Base-by-base conservation (phyloP, 768 basidiomycete species). In the Hericium alpestre region DNA sequence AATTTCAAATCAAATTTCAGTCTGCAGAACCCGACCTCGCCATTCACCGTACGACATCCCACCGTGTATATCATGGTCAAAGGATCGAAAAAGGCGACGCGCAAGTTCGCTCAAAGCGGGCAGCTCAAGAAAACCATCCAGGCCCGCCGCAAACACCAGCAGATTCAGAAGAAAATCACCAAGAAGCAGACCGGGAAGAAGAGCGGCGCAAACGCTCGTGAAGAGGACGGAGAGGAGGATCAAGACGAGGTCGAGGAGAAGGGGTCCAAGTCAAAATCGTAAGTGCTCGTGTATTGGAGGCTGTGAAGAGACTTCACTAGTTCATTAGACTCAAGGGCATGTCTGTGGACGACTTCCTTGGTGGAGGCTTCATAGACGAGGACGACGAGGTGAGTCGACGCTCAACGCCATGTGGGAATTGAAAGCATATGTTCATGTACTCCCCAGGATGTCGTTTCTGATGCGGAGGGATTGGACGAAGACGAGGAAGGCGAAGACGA, bases 41-140 rank as follows among this genome's bases (percentile, higher is more conserved):
- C 16, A 15, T 22, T 27, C 51, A 27, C 15, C 13, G 9, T 32
- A 39, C 51, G 16, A 39, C 53, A 41, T 39, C 27, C n/a, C 10
- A 25, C 16, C 16, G 3, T 16, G 5, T 43, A 18, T 22, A 50
- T 47, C 20, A 60, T 82, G 80, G 79, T 71, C 23, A 76, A 73
- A 56, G 91, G 87, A 63, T 80, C 83, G 18, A 72, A 80, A 40
- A 94, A 94, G 71, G 81, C 90, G 0, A 87, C 87, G 11, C 84
- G 86, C 66, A 93, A 94, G 72, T 94, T 94, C 63, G 88, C 86
- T 9, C 76, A 89, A 3, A 91, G 88, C 58, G 94, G 94, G 1
- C 84, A 87, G 66, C 81, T 98, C 54, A 90, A 91, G 66, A 87
- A 90, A 62, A 81, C 83, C 18, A 96, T 98, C 53, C 79, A 90